phyloP scores from a whole-genome alignment of 495 filamentous ascomycete species.

The Penicillium ucsense region DNA sequence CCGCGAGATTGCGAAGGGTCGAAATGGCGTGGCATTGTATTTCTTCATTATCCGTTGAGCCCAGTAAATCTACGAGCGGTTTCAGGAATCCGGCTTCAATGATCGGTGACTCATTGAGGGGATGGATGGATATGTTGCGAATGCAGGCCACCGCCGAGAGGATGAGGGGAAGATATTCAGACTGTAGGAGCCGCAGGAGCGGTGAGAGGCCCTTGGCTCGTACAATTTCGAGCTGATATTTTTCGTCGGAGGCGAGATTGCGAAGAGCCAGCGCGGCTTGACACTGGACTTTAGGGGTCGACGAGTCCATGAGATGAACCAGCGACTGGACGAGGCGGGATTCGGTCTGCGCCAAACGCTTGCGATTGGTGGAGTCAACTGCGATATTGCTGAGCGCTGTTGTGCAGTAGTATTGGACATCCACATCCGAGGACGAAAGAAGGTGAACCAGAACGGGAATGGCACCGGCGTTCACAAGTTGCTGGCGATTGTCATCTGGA shows the following conservation, averaged over 20 bases:
- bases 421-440: constrained; percentile 81
- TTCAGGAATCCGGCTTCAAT: constrained; percentile 95
- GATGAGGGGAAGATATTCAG: constrained; percentile 89
- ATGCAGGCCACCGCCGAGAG: constrained; percentile 97
- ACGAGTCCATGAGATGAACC: constrained; percentile 93
- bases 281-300: constrained; percentile 95
- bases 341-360: constrained; percentile 81
- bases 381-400: constrained; percentile 98
- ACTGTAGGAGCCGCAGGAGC: constrained; percentile 81
- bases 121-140: constrained; percentile 97
- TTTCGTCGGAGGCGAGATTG: constrained; percentile 95
- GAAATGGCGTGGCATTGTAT: constrained; percentile 99
- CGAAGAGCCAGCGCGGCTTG: constrained; percentile 90
- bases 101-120: constrained; percentile 97
- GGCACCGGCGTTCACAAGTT: constrained; percentile 90
- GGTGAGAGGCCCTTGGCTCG: constrained; percentile 74
- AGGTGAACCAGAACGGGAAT: constrained; percentile 95
- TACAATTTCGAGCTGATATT: constrained; percentile 97
- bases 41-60: constrained; percentile 94
- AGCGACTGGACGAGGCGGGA: constrained; percentile 82
- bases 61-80: constrained; percentile 85
- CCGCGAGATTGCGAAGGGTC: constrained; percentile 88
- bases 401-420: constrained; percentile 99
- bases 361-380: constrained; percentile 83
- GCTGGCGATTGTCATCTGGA: constrained; percentile 93